Evolutionary conservation across 2,329 filamentous ascomycete species (phyloP), one percentile per base, ranked within the genome.

Genomic region (Exophiala sp.): DNA sequence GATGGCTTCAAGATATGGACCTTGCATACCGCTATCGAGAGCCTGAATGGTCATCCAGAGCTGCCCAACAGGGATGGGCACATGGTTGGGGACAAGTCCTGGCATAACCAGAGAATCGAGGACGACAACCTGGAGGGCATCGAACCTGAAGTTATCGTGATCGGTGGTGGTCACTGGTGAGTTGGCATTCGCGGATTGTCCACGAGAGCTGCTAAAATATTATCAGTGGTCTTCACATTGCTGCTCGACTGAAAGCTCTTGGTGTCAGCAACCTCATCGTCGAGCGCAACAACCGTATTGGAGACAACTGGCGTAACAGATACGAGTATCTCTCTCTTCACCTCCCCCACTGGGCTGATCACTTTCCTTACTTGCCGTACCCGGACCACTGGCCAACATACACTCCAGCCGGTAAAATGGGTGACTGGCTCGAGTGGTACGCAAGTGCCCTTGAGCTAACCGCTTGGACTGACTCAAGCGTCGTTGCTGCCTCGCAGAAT

Each of bases 381-480:
- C 85, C 85, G 0, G 65, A 76, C 0, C 77, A 78, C 47, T 88
- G 85, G 85, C 85, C 85, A 5, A 72, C 85, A 10, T 88, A 86
- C 66, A 86, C 84, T 0, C 83, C 84, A 6, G 87, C 87, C 63
- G 84, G 87, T 66, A 88, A 88, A 63, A 71, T 87, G 0, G 85
- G 76, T 1, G 81, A 86, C 41, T 88, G 82, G 69, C 82, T 88
- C 54, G 84, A 87, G 60, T 71, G 77, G 0, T 88, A 88, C 59
- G 84, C 78, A 0, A 77, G 72, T 2, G 68, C 82, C 0, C 72
- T 88, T 11, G 85, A 88, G 61, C 74, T 88, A 39, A 85, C 87
- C 57, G 77, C 86, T 18, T 87, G 84, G 85, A 80, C 74, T 0
- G 70, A 67, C 7, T 81, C 82, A 0, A 75, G 71, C 1, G 61